phyloP scores from a whole-genome alignment of 805 yeast genomes.

The Starmerella kuoi region DNA sequence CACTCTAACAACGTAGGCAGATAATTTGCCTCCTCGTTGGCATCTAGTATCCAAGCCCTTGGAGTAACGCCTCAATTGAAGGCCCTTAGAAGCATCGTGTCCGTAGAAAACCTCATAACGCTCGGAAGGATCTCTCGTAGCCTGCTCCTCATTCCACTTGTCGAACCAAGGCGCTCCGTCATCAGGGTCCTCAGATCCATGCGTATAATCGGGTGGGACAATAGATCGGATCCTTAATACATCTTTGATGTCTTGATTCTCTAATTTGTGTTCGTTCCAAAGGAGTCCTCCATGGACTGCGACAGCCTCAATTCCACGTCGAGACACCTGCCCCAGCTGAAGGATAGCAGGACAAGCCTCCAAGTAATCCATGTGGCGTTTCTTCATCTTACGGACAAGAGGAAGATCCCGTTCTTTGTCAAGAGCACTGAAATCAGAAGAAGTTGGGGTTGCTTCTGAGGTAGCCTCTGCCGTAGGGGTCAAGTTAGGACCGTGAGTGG shows the following conservation, averaged over 20 bases:
- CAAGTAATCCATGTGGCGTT: slow-evolving; percentile 49
- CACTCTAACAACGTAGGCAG: slow-evolving; percentile 43
- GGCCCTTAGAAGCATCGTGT: slow-evolving; percentile 74
- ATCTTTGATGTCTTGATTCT: slow-evolving; percentile 49
- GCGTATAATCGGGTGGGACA: slow-evolving; percentile 50
- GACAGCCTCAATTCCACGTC: slow-evolving; percentile 33
- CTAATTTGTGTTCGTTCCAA: slow-evolving; percentile 44
- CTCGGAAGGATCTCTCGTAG: slow-evolving; percentile 21
- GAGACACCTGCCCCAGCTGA: slow-evolving; percentile 44
- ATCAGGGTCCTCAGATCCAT: slow-evolving; percentile 38
- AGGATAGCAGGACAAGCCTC: slow-evolving; percentile 53
- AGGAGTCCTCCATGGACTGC: slow-evolving; percentile 79
- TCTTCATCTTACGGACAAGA: slow-evolving; percentile 44
- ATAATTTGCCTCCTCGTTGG: slow-evolving; percentile 56
- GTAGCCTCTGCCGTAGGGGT: background rate
- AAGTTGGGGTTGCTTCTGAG: background rate
- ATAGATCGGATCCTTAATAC: slow-evolving; percentile 59
- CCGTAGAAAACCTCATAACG: slow-evolving; percentile 56
- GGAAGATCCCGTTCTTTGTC: slow-evolving; percentile 26
- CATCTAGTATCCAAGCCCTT: slow-evolving; percentile 79
- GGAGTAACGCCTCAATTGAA: slow-evolving; percentile 50
- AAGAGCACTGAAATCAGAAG: background rate
- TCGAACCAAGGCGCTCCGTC: slow-evolving; percentile 45
- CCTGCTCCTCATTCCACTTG: slow-evolving; percentile 40
- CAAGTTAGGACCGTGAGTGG: slow-evolving; percentile 17